Conservation (phyloP, 73 alveolate genomes). For the Paramecium bursaria region DNA sequence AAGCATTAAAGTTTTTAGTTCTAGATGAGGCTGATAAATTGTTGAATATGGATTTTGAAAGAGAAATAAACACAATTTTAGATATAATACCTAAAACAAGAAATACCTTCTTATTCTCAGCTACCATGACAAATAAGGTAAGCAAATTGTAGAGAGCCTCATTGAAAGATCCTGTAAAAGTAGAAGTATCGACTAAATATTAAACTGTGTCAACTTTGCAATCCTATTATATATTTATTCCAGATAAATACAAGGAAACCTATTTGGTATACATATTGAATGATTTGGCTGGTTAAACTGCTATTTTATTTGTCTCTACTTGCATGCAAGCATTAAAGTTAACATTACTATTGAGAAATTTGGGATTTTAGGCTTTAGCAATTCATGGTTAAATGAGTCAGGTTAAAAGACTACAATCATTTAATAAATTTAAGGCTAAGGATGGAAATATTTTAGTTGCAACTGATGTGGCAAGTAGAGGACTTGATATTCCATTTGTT, state of each 20-base stretch:
- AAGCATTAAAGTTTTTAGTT: conserved; percentile 85
- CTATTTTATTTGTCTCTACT: conserved; percentile 78
- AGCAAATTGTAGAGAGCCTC: conserved; percentile 70
- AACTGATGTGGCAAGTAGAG: conserved; percentile 98
- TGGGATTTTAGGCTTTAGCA: conserved; percentile 75
- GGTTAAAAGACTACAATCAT: conserved; percentile 70
- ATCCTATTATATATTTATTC: conserved; percentile 85
- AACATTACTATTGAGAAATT: conserved; percentile 71
- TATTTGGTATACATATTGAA: conserved; percentile 85
- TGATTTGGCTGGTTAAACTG: conserved; percentile 75
- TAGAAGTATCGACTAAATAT: conserved; percentile 74
- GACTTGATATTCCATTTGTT: conserved; percentile 96
- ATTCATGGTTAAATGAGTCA: conserved; percentile 73
- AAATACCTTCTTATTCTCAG: conserved; percentile 97
- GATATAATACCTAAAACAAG: conserved; percentile 89
- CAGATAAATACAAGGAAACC: conserved; percentile 92
- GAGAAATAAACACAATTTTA: conserved; percentile 67
- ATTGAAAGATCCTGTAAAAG: conserved; percentile 70
- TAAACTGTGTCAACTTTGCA: conserved; percentile 83
- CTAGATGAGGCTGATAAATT: conserved; percentile 97
- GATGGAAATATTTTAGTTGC: conserved; percentile 87
- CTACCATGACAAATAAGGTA: conserved; percentile 99
- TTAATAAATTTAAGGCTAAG: conserved; percentile 78
- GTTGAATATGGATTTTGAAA: conserved; percentile 84
- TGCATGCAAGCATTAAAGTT: conserved; percentile 78